phyloP scores from a whole-genome alignment of 1,139 yeast species.

The Spathaspora sp. region DNA sequence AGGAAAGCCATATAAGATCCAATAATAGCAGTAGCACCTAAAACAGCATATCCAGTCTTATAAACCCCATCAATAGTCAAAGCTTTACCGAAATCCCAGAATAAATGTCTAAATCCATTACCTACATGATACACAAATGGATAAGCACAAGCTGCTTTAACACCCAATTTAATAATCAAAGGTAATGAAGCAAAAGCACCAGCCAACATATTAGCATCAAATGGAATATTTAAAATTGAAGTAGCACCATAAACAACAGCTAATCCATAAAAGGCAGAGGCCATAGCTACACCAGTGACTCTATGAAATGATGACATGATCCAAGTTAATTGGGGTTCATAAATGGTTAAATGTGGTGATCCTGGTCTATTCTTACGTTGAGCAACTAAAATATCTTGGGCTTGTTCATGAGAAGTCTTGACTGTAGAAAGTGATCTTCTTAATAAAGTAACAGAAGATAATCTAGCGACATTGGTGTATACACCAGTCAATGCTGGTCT shows the following conservation, averaged over 20 bases:
- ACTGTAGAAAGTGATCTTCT: constrained; percentile 52
- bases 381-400: constrained; percentile 66
- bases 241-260: constrained; percentile 75
- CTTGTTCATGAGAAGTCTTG: constrained; percentile 60
- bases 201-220: constrained; percentile 65
- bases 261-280: constrained; percentile 73
- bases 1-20: constrained; percentile 59
- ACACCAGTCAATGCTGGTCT: constrained; percentile 10
- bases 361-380: constrained; percentile 89
- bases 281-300: constrained; percentile 83
- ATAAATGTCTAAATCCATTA: constrained; percentile 88
- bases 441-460: constrained; percentile 2
- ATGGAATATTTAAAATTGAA: constrained; percentile 59
- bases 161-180: constrained; percentile 53
- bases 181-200: constrained; percentile 61
- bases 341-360: constrained; percentile 88
- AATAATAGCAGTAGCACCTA: constrained; percentile 66
- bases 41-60: constrained; percentile 84
- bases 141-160: constrained; percentile 71
- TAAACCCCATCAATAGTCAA: constrained; percentile 83
- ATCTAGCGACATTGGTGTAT: constrained; percentile 4
- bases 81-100: constrained; percentile 87
- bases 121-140: constrained; percentile 85
- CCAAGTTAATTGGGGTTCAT: constrained; percentile 88
- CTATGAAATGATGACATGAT: constrained; percentile 80